Conservation (phyloP, 257 asterid species). For the Datura wrightii region DNA sequence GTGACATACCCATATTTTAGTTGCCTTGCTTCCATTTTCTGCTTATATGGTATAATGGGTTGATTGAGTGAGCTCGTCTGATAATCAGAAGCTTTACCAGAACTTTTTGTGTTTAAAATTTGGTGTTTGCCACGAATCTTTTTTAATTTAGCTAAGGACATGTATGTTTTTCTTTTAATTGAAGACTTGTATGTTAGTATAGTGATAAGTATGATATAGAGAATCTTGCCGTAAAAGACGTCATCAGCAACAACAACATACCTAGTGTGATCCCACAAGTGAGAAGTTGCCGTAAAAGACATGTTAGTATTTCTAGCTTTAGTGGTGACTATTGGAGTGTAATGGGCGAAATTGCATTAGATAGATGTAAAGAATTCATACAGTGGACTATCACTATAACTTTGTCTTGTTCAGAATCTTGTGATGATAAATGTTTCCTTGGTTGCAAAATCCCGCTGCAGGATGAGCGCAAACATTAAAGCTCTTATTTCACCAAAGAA, state of each 20-base stretch:
- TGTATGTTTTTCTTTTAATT: background rate
- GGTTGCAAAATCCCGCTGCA: too few species aligned
- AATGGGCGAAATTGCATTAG: background rate
- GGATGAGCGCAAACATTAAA: too few species aligned
- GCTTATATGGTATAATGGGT: conserved; percentile 4
- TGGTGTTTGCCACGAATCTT: background rate
- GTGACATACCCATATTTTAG: background rate
- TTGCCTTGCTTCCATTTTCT: background rate
- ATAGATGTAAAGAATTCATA: background rate
- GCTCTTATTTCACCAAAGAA: too few species aligned
- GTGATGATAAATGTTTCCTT: too few species aligned
- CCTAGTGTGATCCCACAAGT: too few species aligned
- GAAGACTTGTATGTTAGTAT: background rate
- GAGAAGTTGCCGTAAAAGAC: background rate
- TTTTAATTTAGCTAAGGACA: background rate
- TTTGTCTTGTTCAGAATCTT: too few species aligned
- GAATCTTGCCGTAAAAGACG: background rate
- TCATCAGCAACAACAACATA: too few species aligned
- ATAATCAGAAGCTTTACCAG: background rate
- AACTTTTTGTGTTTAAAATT: background rate
- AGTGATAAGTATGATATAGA: background rate
- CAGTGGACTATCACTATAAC: too few species aligned
- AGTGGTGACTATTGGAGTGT: background rate
- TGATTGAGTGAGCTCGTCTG: background rate
- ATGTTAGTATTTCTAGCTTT: conserved; percentile 1